Conservation (phyloP, 352 stramenopile species). For the Pseudoperonospora humuli region DNA sequence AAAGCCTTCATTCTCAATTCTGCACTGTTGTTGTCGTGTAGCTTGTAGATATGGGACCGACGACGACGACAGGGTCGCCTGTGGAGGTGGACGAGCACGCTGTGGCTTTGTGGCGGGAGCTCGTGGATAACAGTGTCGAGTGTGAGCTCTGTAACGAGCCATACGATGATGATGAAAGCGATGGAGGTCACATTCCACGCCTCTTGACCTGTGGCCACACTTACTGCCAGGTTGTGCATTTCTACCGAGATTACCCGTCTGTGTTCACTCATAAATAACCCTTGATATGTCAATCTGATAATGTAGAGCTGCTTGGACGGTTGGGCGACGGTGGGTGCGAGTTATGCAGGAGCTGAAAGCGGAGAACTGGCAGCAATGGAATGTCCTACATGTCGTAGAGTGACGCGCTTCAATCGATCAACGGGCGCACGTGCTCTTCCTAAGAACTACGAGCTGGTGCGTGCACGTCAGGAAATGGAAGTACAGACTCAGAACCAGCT, state of each 20-base stretch:
- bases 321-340: constrained; percentile 39
- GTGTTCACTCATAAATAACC: background rate
- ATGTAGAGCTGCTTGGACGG: constrained; percentile 52
- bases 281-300: constrained; percentile 3
- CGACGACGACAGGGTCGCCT: background rate
- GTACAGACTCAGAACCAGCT: constrained; percentile 55
- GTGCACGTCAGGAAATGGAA: constrained; percentile 80
- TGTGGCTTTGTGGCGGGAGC: constrained; percentile 52
- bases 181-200: constrained; percentile 53
- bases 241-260: constrained; percentile 4
- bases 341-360: constrained; percentile 10
- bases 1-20: constrained; percentile 5
- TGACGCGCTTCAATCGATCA: constrained; percentile 37
- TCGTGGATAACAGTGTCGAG: constrained; percentile 73
- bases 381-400: constrained; percentile 64
- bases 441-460: constrained; percentile 82
- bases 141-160: constrained; percentile 84
- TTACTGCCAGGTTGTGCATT: constrained; percentile 58
- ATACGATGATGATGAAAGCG: constrained; percentile 59
- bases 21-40: background rate
- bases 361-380: constrained; percentile 34
- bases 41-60: too few relatives aligned
- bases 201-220: constrained; percentile 74
- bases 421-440: constrained; percentile 48
- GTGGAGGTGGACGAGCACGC: constrained; percentile 43